Conservation (phyloP, 768 basidiomycete species). For the Naematelia aurantialba region DNA sequence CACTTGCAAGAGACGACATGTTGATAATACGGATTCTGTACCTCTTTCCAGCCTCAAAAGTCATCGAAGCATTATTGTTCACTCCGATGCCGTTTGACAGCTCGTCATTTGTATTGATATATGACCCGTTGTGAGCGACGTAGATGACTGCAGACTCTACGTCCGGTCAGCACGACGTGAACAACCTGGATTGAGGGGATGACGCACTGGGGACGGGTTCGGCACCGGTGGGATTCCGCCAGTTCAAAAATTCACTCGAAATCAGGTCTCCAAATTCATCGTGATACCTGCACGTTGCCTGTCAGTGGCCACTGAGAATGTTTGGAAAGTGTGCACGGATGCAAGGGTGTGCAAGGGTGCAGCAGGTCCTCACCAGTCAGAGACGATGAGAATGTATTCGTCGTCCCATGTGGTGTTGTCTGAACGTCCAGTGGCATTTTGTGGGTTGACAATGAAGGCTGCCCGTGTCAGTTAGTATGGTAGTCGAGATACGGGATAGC, state of each 20-base stretch:
- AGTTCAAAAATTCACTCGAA: constrained; percentile 61
- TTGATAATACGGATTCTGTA: constrained; percentile 87
- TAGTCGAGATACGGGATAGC: background rate
- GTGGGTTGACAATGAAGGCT: constrained; percentile 68
- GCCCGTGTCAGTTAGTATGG: background rate
- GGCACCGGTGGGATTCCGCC: constrained; percentile 69
- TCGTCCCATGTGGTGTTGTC: constrained; percentile 68
- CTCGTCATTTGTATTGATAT: constrained; percentile 58
- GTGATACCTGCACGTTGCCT: constrained; percentile 66
- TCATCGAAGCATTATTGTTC: constrained; percentile 79
- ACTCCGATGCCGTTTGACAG: constrained; percentile 58
- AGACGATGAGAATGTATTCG: constrained; percentile 78
- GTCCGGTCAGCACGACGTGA: background rate
- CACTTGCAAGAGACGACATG: constrained; percentile 56
- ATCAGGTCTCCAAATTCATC: constrained; percentile 63
- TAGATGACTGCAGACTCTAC: constrained; percentile 78
- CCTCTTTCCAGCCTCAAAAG: constrained; percentile 80
- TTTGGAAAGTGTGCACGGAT: too few relatives aligned
- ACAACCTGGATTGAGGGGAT: background rate
- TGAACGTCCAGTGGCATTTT: constrained; percentile 51
- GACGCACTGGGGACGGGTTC: constrained; percentile 79
- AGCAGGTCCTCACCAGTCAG: constrained; percentile 72
- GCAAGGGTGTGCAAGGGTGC: too few relatives aligned
- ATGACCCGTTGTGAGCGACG: constrained; percentile 69
- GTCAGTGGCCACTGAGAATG: too few relatives aligned